Conservation (phyloP, 2,329 filamentous ascomycete genomes). For the Stenocarpella maydis region DNA sequence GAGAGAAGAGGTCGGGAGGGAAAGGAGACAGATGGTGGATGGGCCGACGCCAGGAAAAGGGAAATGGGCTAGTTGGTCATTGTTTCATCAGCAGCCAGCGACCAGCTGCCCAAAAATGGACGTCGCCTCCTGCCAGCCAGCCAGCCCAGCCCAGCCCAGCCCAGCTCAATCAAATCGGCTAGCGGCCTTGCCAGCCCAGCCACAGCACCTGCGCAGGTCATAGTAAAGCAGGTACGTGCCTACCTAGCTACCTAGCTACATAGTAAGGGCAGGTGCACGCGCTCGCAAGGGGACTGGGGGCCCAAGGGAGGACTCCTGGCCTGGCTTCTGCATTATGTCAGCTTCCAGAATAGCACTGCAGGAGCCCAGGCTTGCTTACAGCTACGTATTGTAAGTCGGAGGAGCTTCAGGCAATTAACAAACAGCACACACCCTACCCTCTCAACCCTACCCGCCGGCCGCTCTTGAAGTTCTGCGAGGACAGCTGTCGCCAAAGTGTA, state of each 20-base stretch:
- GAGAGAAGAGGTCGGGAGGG: conserved; percentile 22
- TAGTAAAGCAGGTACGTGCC: background rate
- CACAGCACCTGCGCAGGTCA: too few relatives aligned
- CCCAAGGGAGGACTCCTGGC: too few relatives aligned
- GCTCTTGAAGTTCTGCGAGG: background rate
- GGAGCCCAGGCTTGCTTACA: background rate
- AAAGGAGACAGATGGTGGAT: conserved; percentile 40
- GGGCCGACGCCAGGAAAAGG: conserved; percentile 28
- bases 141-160: too few relatives aligned
- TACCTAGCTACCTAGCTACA: too few relatives aligned
- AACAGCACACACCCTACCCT: too few relatives aligned
- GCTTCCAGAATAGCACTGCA: conserved; percentile 1
- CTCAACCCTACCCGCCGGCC: background rate
- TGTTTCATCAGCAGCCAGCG: conserved; percentile 32
- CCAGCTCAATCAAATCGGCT: conserved; percentile 23
- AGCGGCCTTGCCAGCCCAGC: conserved; percentile 22
- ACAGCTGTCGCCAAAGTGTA: conserved; percentile 28
- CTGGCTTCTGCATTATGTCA: conserved; percentile 17
- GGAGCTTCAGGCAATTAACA: background rate
- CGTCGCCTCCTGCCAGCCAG: background rate
- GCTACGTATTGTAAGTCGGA: conserved; percentile 29
- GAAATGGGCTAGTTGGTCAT: conserved; percentile 30
- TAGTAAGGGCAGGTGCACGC: too few relatives aligned
- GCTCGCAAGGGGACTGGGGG: too few relatives aligned
- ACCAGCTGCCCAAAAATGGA: conserved; percentile 28